A percentile compares a stretch with the other conserved stretches of the same genome.
Evolutionary conservation across 495 filamentous ascomycete genomes (phyloP).

Genomic region (Hypoxylon lienhwacheense): DNA sequence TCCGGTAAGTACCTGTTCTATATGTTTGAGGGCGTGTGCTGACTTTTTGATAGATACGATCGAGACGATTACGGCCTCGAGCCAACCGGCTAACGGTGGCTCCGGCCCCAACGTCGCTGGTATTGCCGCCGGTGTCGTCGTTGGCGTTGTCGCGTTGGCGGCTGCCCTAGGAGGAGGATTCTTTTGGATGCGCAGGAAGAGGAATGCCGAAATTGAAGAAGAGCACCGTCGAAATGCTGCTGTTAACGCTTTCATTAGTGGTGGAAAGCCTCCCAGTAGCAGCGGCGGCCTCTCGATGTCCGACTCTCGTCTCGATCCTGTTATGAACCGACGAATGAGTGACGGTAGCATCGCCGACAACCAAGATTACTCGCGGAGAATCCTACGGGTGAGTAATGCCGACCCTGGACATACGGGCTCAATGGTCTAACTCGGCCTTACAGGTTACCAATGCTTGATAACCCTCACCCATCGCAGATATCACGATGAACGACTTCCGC

Average conservation of each 20-base stretch:
- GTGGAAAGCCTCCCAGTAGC: slow-evolving; percentile 58
- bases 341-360: slow-evolving; percentile 98
- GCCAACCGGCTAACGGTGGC: slow-evolving; percentile 56
- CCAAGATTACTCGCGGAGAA: slow-evolving; percentile 93
- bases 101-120: slow-evolving; percentile 55
- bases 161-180: slow-evolving; percentile 68
- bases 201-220: slow-evolving; percentile 72
- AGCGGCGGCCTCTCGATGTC: slow-evolving; percentile 63
- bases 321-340: slow-evolving; percentile 87
- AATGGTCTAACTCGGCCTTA: slow-evolving; percentile 32
- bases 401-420: not conserved
- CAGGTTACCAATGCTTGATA: slow-evolving; percentile 62
- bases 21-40: not conserved
- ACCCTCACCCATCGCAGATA: slow-evolving; percentile 39
- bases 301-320: slow-evolving; percentile 86
- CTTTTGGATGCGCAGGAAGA: slow-evolving; percentile 74
- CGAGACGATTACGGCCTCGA: slow-evolving; percentile 35
- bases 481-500: slow-evolving; percentile 54
- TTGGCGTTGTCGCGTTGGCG: slow-evolving; percentile 72
- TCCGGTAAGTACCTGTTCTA: slow-evolving; percentile 20
- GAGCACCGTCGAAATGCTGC: slow-evolving; percentile 76
- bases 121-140: slow-evolving; percentile 86
- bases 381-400: slow-evolving; percentile 73
- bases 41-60: slow-evolving; percentile 8
- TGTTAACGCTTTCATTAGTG: slow-evolving; percentile 65